phyloP scores from a whole-genome alignment of 1,139 yeast species.

The Hyphopichia wangnamkhiaoensis region DNA sequence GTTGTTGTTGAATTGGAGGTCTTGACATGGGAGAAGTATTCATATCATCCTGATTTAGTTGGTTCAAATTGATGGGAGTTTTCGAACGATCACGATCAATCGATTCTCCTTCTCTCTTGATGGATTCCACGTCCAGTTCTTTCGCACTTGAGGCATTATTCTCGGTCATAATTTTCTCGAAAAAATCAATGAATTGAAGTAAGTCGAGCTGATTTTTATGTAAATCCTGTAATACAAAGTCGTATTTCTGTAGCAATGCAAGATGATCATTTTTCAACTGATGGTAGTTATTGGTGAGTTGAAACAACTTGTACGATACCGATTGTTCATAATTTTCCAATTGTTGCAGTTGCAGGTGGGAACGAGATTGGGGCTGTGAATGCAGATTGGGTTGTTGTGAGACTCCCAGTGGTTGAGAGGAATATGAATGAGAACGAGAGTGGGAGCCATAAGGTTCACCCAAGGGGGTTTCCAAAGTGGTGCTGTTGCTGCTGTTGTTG shows the following conservation, averaged over 20 bases:
- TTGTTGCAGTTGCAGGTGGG: conserved; percentile 8
- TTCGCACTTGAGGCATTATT: too few relatives aligned
- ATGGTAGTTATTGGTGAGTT: conserved; percentile 38
- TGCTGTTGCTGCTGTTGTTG: too few relatives aligned
- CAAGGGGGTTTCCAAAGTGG: too few relatives aligned
- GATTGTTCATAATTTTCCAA: conserved; percentile 20
- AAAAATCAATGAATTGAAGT: conserved; percentile 48
- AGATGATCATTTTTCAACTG: conserved; percentile 39
- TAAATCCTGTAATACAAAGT: conserved; percentile 45
- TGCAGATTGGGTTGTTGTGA: neutral
- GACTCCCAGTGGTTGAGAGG: too few relatives aligned
- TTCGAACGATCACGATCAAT: too few relatives aligned
- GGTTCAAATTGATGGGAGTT: conserved; percentile 13
- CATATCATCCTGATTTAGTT: conserved; percentile 9
- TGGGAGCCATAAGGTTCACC: neutral
- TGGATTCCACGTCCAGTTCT: too few relatives aligned
- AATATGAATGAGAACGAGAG: neutral
- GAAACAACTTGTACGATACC: conserved; percentile 37
- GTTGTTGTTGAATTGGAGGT: conserved; percentile 2
- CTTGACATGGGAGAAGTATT: conserved; percentile 17
- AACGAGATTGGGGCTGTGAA: conserved; percentile 1
- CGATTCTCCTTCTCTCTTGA: too few relatives aligned
- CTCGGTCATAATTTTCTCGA: conserved; percentile 22
- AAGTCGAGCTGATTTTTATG: conserved; percentile 51
- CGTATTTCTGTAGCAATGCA: conserved; percentile 43